These are phyloP conservation scores for Ichthyophthirius multifiliis DNA, from an alignment of 169 alveolate species.

Conservation along the genomic window DNA sequence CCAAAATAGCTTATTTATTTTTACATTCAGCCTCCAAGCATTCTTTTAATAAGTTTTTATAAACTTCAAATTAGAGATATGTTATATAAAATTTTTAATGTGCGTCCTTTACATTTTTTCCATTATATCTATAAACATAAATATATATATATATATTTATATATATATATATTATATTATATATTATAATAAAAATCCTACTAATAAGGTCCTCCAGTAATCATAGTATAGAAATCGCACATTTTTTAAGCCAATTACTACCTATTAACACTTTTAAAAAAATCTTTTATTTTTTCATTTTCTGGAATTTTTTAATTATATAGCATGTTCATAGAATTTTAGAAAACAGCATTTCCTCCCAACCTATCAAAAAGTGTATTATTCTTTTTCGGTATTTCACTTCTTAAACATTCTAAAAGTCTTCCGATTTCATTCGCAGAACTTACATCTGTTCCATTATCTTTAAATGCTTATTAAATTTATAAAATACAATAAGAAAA, in stretches of 20 bases:
- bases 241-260: neutral
- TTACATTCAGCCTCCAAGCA: neutral
- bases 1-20: neutral
- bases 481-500: neutral
- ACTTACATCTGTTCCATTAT: neutral
- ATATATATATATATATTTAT: neutral
- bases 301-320: neutral
- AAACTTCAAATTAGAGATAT: neutral
- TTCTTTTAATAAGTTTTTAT: neutral
- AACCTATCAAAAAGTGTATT: neutral
- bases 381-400: neutral
- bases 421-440: slow-evolving; percentile 2
- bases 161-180: no score
- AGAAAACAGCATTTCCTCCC: neutral
- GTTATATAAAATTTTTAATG: neutral
- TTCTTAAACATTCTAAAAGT: neutral
- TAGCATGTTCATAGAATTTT: neutral
- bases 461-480: neutral
- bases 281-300: neutral
- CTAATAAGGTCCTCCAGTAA: neutral
- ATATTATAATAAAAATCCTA: neutral
- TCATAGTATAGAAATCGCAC: neutral
- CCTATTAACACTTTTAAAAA: neutral
- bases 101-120: neutral
- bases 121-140: neutral